Conservation (phyloP, 2,329 filamentous ascomycete genomes). For the Exutisphaerella laricina region DNA sequence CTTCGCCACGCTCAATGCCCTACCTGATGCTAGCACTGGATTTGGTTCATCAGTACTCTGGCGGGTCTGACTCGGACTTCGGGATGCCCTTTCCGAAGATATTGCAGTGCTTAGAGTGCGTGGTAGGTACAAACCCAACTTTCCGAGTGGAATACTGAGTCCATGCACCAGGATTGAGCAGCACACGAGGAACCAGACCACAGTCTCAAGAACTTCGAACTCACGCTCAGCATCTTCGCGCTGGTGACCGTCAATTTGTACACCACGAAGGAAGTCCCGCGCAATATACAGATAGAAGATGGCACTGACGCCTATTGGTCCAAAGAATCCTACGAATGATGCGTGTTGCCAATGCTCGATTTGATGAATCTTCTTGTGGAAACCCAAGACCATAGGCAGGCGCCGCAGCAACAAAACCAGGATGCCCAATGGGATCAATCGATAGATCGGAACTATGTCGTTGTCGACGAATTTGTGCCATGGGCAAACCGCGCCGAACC, state of each 20-base stretch:
- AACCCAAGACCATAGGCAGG: slow-evolving; percentile 66
- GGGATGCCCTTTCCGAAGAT: slow-evolving; percentile 38
- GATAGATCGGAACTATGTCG: slow-evolving; percentile 64
- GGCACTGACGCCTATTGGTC: slow-evolving; percentile 83
- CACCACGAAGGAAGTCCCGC: slow-evolving; percentile 61
- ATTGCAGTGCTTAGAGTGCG: slow-evolving; percentile 54
- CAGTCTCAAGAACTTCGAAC: slow-evolving; percentile 60
- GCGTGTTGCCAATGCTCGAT: slow-evolving; percentile 71
- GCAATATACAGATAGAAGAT: slow-evolving; percentile 85
- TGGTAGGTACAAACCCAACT: slow-evolving; percentile 58
- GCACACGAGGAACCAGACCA: slow-evolving; percentile 81
- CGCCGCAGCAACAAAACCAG: slow-evolving; percentile 72
- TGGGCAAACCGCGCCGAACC: slow-evolving; percentile 66
- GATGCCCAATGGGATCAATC: slow-evolving; percentile 67
- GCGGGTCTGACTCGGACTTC: slow-evolving; percentile 16
- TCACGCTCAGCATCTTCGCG: slow-evolving; percentile 62
- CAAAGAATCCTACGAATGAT: slow-evolving; percentile 86
- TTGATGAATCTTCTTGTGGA: slow-evolving; percentile 71
- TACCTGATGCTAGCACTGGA: background rate
- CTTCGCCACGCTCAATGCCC: background rate
- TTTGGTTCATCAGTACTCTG: slow-evolving; percentile 1
- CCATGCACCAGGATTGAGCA: slow-evolving; percentile 84
- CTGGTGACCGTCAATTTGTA: slow-evolving; percentile 54
- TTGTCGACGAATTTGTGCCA: slow-evolving; percentile 68
- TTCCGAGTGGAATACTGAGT: slow-evolving; percentile 71